Conservation (phyloP, 441 rosid genomes). For the Lepidium campestre region DNA sequence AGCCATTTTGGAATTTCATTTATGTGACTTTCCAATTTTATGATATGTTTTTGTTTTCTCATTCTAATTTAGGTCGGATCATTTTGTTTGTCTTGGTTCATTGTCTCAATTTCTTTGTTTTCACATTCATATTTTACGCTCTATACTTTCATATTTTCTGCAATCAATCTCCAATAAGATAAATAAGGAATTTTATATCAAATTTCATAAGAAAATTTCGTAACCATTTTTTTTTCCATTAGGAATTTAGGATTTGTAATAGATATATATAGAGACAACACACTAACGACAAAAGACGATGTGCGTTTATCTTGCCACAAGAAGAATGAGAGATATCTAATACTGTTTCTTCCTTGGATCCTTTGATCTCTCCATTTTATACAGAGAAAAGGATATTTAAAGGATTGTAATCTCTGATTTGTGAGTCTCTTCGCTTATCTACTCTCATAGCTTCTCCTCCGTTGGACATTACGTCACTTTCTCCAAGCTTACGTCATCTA, state of each 20-base stretch:
- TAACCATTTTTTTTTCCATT: no score
- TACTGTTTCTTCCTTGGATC: background rate
- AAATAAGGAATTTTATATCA: background rate
- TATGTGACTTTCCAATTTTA: background rate
- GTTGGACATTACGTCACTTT: conserved; percentile 13
- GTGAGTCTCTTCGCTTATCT: conserved; percentile 14
- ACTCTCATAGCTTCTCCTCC: conserved; percentile 27
- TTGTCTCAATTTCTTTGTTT: background rate
- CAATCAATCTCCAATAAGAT: no score
- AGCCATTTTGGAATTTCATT: conserved; percentile 1
- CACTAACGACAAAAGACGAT: conserved; percentile 9
- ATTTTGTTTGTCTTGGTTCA: background rate
- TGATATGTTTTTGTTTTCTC: background rate
- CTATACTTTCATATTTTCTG: no score
- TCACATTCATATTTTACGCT: background rate
- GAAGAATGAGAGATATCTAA: background rate
- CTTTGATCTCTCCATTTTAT: background rate
- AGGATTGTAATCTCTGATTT: conserved; percentile 30
- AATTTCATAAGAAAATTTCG: background rate
- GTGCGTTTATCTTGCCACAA: conserved; percentile 8
- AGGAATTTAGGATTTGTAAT: background rate
- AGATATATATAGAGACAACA: background rate
- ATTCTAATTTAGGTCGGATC: background rate
- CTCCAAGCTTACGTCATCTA: conserved; percentile 29
- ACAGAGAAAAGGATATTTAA: no score